Base-by-base conservation (phyloP, 352 stramenopile species). In the Nothophytophthora sp. region DNA sequence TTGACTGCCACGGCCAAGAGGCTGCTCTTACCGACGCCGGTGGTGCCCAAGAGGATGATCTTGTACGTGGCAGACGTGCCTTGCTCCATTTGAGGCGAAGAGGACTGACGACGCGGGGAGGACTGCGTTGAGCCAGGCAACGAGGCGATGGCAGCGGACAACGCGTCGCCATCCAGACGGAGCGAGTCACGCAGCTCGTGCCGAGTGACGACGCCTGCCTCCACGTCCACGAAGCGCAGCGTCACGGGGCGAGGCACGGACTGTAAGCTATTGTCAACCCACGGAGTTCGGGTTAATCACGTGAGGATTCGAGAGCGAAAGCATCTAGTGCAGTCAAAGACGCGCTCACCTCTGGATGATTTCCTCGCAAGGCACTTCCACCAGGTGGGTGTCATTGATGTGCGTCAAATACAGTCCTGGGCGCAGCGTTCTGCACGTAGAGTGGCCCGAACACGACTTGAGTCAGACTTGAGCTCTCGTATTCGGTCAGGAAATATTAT, bases 401-500 rank as follows among this genome's bases (percentile, higher is more conserved):
- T 94, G 83, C 33, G 83, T 94, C 28, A 94, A 40, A 58, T 94
- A 90, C 33, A 94, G 56, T 0, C 83, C 83, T 2, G 83, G 57
- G 16, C 83, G 80, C 15, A 93, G 64, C 22, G 54, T 67, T 23
- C 76, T 91, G 39, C 16, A n/a, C n/a, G n/a, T n/a, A 33, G 12
- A 15, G 6, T 36, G 11, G 12, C n/a, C 30, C 10, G 1, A 25
- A 45, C 18, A 23, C 9, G 15, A 13, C 2, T 15, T 40, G n/a
- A 54, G 15, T 29, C 5, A n/a, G 4, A 11, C 22, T 39, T 19
- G 4, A 40, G 12, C 5, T 4, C 15, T 25, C 2, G 16, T 16
- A 22, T 40, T 13, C 11, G 8, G 1, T 40, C 15, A 18, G 34
- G 5, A 24, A 15, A 11, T 5, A 10, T 35, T 10, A 3, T 35